Conservation (phyloP, 495 filamentous ascomycete genomes). For the Aspergillus funiculosus region DNA sequence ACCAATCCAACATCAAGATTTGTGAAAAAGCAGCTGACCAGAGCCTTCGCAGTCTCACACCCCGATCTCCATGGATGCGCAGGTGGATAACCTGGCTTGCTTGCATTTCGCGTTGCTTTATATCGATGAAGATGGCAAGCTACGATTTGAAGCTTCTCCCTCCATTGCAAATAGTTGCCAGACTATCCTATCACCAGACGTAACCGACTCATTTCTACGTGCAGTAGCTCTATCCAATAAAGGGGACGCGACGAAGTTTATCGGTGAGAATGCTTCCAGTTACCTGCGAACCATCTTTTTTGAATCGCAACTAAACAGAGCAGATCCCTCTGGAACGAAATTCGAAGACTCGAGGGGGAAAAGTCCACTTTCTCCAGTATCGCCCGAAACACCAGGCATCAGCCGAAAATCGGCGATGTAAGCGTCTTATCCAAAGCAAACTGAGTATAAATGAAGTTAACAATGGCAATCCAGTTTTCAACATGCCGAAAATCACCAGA, state of each 20-base stretch:
- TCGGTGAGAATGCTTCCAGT: constrained; percentile 3
- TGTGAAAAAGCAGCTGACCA: not conserved
- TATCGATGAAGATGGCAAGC: constrained; percentile 32
- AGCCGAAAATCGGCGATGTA: constrained; percentile 17
- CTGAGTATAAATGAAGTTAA: not conserved
- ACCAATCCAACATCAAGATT: not conserved
- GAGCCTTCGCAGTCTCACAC: constrained; percentile 16
- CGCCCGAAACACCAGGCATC: constrained; percentile 3
- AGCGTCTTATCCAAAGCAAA: not conserved
- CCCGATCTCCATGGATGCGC: constrained; percentile 26
- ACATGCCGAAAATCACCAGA: constrained; percentile 4
- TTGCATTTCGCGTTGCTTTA: constrained; percentile 39
- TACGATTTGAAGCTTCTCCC: constrained; percentile 32
- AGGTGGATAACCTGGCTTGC: constrained; percentile 20
- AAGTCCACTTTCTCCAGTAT: constrained; percentile 18
- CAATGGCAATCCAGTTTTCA: constrained; percentile 2
- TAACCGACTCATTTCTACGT: constrained; percentile 32
- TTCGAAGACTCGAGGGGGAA: constrained; percentile 9
- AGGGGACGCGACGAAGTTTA: constrained; percentile 9
- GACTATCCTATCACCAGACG: constrained; percentile 30
- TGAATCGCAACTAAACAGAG: not conserved
- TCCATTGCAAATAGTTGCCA: constrained; percentile 32
- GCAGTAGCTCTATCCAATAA: constrained; percentile 31
- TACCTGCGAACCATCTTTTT: not conserved
- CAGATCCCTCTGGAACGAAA: constrained; percentile 3